phyloP scores from a whole-genome alignment of 2,329 filamentous ascomycete species.

The Ceratocystis eucalypticola region DNA sequence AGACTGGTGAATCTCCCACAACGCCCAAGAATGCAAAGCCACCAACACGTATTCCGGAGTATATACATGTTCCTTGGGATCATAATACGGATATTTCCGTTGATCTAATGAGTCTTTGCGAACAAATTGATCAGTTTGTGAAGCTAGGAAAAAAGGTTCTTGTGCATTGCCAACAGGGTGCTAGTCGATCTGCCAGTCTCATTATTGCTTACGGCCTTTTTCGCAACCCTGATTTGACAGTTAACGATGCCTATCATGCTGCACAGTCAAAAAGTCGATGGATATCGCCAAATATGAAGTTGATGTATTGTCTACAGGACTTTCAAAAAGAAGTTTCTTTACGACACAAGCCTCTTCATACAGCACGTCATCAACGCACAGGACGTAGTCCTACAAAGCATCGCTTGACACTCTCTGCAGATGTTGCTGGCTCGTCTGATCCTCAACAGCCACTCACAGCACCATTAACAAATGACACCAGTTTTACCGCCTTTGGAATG shows the following conservation, averaged over 20 bases:
- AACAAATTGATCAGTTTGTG: conserved; percentile 59
- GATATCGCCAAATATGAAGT: conserved; percentile 85
- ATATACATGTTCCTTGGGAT: conserved; percentile 78
- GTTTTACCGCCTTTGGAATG: conserved; percentile 18
- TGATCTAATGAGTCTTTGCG: conserved; percentile 61
- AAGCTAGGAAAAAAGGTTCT: conserved; percentile 64
- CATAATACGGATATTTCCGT: conserved; percentile 76
- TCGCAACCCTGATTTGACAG: conserved; percentile 59
- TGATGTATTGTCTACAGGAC: conserved; percentile 80
- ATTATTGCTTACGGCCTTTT: conserved; percentile 79
- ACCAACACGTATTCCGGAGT: conserved; percentile 48
- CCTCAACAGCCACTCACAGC: conserved; percentile 48
- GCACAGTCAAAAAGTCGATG: conserved; percentile 71
- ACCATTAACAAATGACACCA: conserved; percentile 39
- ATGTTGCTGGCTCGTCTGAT: conserved; percentile 36
- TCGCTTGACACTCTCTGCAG: conserved; percentile 45
- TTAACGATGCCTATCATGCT: conserved; percentile 71
- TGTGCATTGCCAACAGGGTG: conserved; percentile 75
- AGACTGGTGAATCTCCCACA: conserved; percentile 33
- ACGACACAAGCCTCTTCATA: conserved; percentile 33
- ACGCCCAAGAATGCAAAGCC: conserved; percentile 40
- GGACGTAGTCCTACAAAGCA: conserved; percentile 48
- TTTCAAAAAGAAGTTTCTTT: conserved; percentile 53
- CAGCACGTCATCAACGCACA: conserved; percentile 36
- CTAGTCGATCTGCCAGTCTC: conserved; percentile 70